Conservation (phyloP, 345 rosid species). For the Salix koriyanagi region DNA sequence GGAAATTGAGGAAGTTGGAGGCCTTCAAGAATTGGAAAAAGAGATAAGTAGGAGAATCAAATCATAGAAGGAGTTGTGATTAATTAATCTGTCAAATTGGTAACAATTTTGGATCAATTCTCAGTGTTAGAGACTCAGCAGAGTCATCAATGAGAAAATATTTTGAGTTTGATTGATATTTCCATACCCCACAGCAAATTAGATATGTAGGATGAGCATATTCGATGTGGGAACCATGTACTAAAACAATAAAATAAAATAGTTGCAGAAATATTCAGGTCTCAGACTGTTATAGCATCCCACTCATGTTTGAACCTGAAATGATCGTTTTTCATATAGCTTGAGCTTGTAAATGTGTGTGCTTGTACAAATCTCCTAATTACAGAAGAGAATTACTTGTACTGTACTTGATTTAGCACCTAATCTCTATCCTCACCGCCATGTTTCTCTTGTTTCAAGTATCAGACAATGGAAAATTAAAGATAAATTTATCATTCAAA, state of each 20-base stretch:
- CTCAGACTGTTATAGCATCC: neutral
- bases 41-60: constrained; percentile 20
- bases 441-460: neutral
- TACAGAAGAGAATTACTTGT: neutral
- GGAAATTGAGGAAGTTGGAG: constrained; percentile 59
- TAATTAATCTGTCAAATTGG: neutral
- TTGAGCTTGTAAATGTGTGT: neutral
- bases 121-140: neutral
- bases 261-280: neutral
- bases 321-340: neutral
- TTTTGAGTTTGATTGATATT: neutral
- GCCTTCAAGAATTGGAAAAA: constrained; percentile 42
- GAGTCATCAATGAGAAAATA: neutral
- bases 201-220: neutral
- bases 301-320: neutral
- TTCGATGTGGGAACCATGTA: neutral
- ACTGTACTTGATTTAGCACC: neutral
- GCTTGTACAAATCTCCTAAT: neutral
- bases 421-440: neutral
- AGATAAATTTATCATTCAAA: neutral
- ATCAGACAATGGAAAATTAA: neutral
- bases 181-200: neutral
- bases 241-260: too few species aligned
- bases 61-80: constrained; percentile 1
- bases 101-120: neutral